These are phyloP conservation scores for Globisporangium echinulatum DNA, from an alignment of 352 stramenopile genomes.

Conservation along the genomic window DNA sequence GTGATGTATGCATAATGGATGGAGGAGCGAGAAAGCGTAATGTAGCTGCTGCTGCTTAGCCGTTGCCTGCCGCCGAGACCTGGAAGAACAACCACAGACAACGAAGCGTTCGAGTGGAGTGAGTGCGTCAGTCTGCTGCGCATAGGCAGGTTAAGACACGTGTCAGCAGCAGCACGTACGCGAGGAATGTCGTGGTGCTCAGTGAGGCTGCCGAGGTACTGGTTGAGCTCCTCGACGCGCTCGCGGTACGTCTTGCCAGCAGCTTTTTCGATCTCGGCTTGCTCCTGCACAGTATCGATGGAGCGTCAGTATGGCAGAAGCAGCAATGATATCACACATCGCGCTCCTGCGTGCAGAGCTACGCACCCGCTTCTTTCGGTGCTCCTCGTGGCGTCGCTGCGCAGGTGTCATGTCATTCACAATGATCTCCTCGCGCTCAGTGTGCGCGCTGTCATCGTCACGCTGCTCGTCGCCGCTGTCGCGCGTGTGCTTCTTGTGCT, in stretches of 20 bases:
- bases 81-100: constrained; percentile 6
- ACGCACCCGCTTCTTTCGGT: constrained; percentile 75
- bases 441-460: constrained; percentile 10
- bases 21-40: not conserved
- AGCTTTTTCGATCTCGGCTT: constrained; percentile 83
- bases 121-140: not conserved
- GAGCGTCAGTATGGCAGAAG: not conserved
- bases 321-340: not conserved
- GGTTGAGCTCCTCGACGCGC: constrained; percentile 95
- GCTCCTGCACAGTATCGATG: constrained; percentile 35
- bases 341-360: not conserved
- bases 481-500: constrained; percentile 24
- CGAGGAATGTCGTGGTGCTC: constrained; percentile 98
- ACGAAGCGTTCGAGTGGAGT: not conserved
- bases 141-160: not conserved
- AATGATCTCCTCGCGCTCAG: constrained; percentile 19
- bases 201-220: constrained; percentile 92
- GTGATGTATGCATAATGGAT: too few relatives aligned
- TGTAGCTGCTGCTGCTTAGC: constrained; percentile 44
- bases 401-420: constrained; percentile 61
- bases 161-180: constrained; percentile 33
- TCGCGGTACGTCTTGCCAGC: constrained; percentile 87
- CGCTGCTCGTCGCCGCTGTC: constrained; percentile 2
- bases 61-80: constrained; percentile 88
- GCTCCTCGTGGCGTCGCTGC: constrained; percentile 70